Evolutionary conservation across 2,329 filamentous ascomycete species (phyloP).

Genomic region (Talaromyces amestolkiae): DNA sequence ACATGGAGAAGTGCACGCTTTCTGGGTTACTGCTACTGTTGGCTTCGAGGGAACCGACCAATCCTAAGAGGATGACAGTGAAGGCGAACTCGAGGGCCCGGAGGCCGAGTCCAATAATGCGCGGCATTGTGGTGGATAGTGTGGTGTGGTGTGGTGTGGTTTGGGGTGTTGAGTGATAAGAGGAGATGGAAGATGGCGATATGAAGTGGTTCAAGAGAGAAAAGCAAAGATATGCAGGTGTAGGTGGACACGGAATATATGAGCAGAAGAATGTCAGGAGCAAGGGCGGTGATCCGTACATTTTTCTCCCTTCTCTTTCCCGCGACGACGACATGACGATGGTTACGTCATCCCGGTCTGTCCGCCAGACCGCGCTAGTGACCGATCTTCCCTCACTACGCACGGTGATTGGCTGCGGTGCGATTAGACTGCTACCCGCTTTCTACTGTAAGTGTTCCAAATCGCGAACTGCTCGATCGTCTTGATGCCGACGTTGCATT

Average conservation of each 20-base stretch:
- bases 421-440: not conserved
- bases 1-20: slow-evolving; percentile 57
- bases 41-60: slow-evolving; percentile 63
- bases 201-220: not conserved
- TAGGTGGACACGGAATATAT: not conserved
- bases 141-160: not conserved
- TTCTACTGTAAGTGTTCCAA: not conserved
- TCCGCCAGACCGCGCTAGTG: slow-evolving; percentile 2
- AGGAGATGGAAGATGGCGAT: not conserved
- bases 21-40: slow-evolving; percentile 54
- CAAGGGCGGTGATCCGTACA: not conserved
- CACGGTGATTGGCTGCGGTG: not conserved
- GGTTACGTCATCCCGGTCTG: slow-evolving; percentile 10
- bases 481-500: not conserved
- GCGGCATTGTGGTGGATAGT: slow-evolving; percentile 9
- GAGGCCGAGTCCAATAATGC: slow-evolving; percentile 17
- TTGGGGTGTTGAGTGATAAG: not conserved
- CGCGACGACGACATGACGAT: slow-evolving; percentile 9
- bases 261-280: not conserved
- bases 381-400: not conserved
- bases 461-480: not conserved
- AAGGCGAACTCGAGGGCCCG: slow-evolving; percentile 51
- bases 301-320: not conserved
- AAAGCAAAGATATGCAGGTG: not conserved
- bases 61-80: slow-evolving; percentile 59